A percentile compares a stretch with the other conserved stretches of the same genome.
Conservation (phyloP, 2,329 filamentous ascomycete species). For the Xylaria sp. region DNA sequence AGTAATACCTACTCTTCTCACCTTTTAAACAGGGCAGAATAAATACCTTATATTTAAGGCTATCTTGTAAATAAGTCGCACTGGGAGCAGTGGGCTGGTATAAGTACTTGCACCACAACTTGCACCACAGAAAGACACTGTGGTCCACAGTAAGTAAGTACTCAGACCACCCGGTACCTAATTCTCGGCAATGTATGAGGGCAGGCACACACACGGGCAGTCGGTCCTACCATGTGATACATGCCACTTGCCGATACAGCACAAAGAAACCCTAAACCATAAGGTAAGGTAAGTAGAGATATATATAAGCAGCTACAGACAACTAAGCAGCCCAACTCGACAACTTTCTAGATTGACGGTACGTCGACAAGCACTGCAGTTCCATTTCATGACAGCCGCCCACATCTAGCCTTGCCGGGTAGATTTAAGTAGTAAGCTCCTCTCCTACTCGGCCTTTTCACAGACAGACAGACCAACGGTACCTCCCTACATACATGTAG, state of each 20-base stretch:
- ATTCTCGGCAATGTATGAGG: not conserved
- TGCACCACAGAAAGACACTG: not conserved
- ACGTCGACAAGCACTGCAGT: not conserved
- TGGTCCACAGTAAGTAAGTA: not conserved
- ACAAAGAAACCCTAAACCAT: not conserved
- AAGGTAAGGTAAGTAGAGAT: not conserved
- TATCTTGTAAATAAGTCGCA: not conserved
- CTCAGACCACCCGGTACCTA: too few species aligned
- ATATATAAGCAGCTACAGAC: not conserved
- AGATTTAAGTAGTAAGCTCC: too few species aligned
- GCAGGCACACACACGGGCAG: not conserved
- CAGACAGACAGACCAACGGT: not conserved
- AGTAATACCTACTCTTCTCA: not conserved
- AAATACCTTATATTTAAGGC: too few species aligned
- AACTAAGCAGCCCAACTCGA: not conserved
- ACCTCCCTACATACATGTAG: too few species aligned
- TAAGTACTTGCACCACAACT: not conserved
- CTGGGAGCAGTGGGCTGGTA: not conserved
- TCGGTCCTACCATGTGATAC: not conserved
- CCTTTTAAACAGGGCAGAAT: not conserved
- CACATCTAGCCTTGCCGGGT: not conserved
- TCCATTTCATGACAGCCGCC: not conserved
- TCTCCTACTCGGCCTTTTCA: too few species aligned
- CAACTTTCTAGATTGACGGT: not conserved
- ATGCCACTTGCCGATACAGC: not conserved